These are phyloP conservation scores for Epicoccum nigrum DNA, from an alignment of 2,329 filamentous ascomycete genomes.

Conservation along the genomic window DNA sequence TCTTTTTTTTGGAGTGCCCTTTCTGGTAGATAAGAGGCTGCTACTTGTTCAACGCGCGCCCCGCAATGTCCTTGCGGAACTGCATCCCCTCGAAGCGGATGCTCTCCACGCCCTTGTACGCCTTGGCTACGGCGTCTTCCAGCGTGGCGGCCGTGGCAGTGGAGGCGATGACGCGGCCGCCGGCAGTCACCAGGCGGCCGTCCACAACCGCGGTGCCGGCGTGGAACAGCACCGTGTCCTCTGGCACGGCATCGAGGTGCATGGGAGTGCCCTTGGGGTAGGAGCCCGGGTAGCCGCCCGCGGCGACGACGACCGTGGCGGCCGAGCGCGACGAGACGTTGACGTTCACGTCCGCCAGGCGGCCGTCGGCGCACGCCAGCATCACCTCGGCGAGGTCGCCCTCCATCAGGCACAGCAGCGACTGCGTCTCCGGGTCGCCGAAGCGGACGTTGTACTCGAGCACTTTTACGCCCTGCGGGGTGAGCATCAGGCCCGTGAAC, in stretches of 20 bases:
- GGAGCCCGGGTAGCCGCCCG: conserved; percentile 82
- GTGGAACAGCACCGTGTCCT: conserved; percentile 79
- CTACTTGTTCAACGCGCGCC: conserved; percentile 51
- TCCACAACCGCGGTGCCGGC: conserved; percentile 76
- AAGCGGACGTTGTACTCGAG: conserved; percentile 94
- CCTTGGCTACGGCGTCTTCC: conserved; percentile 80
- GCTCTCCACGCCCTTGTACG: conserved; percentile 80
- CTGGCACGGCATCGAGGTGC: conserved; percentile 59
- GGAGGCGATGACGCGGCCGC: conserved; percentile 92
- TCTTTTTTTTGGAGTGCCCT: too few species aligned
- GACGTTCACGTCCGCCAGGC: conserved; percentile 72
- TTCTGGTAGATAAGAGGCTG: too few species aligned
- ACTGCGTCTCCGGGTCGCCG: conserved; percentile 91
- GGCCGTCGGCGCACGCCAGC: conserved; percentile 79
- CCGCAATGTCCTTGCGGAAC: conserved; percentile 88
- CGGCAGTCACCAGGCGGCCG: conserved; percentile 73
- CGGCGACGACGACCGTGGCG: conserved; percentile 91
- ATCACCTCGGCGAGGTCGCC: conserved; percentile 88
- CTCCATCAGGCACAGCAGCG: conserved; percentile 79
- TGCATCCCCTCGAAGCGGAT: conserved; percentile 91
- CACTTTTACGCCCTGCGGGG: conserved; percentile 76
- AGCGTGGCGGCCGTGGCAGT: conserved; percentile 79
- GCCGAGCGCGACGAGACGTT: conserved; percentile 74
- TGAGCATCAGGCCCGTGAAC: conserved; percentile 95
- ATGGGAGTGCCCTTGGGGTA: conserved; percentile 81